Evolutionary conservation across 1,284 basidiomycete species (phyloP), one percentile per base, ranked within the genome.

Genomic region (Tremellales sp.): DNA sequence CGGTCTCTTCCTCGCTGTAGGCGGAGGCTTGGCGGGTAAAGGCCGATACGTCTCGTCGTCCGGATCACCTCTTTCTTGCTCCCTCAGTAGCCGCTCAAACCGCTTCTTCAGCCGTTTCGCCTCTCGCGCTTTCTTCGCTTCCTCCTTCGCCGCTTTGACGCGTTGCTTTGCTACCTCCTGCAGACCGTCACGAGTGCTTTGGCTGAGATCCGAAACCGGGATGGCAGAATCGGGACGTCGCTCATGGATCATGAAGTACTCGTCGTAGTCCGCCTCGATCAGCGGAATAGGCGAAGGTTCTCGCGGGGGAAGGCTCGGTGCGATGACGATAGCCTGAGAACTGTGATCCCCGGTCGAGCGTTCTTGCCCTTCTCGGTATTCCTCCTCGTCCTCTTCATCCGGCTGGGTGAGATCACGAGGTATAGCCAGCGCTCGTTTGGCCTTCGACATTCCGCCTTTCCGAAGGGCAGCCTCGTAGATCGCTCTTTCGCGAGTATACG

Each of bases 401-500:
- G 35, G 43, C 3, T 49, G 50, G 6, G 51, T 53, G 15, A 58
- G 51, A 39, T 62, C 65, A n/a, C 36, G 40, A 4, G 49, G 39
- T 11, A 39, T 40, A 6, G 52, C 61, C n/a, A 61, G 49, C n/a
- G 54, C 58, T 26, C 52, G 52, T 42, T 53, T 57, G 4, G 58
- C 64, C 43, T 65, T 65, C 17, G 60, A 57, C n/a, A 68, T 56
- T 10, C 70, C 67, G 2, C 73, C 71, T 27, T 60, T 57, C 2
- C 62, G 57, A 3, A 75, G 51, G 0, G 59, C 61, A 1, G 60
- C 61, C 42, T 67, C 65, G 54, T 75, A 75, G 15, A 63, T 54
- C 52, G 67, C 64, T 19, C 62, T 55, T 47, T 75, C 73, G 41
- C 62, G 61, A 2, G 72, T 73, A 52, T 75, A 75, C 0, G 73